Conservation (phyloP, 352 stramenopile species). For the Peronospora tabacina region DNA sequence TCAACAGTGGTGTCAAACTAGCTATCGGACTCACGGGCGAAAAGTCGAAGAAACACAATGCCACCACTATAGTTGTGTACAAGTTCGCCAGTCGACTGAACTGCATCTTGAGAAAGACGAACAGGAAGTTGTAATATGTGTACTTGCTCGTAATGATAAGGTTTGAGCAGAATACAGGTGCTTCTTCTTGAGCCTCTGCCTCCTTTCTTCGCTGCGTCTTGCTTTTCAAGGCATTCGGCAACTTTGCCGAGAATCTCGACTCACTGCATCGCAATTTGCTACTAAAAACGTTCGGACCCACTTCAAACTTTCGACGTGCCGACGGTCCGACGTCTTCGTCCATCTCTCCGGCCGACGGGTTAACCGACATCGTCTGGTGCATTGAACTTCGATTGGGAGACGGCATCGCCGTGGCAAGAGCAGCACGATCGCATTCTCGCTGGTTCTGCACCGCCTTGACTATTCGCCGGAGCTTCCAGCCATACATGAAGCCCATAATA, state of each 20-base stretch:
- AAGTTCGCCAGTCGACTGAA: slow-evolving; percentile 86
- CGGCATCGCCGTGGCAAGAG: slow-evolving; percentile 72
- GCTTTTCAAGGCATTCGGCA: slow-evolving; percentile 24
- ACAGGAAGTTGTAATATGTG: slow-evolving; percentile 87
- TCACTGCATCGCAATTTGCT: slow-evolving; percentile 18
- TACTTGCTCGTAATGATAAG: slow-evolving; percentile 86
- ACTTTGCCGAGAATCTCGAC: slow-evolving; percentile 14
- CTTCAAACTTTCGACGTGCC: slow-evolving; percentile 38
- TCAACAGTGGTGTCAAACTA: slow-evolving; percentile 77
- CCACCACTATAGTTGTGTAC: slow-evolving; percentile 85
- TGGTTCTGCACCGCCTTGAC: slow-evolving; percentile 81
- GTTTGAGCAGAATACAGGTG: slow-evolving; percentile 59
- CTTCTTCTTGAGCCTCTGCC: slow-evolving; percentile 20
- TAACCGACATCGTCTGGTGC: slow-evolving; percentile 57
- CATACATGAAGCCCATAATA: slow-evolving; percentile 69
- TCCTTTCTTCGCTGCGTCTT: slow-evolving; percentile 26
- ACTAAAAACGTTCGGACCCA: slow-evolving; percentile 26
- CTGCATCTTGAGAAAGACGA: slow-evolving; percentile 87
- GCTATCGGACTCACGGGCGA: slow-evolving; percentile 77
- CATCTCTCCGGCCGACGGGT: slow-evolving; percentile 35
- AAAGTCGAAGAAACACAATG: slow-evolving; percentile 86
- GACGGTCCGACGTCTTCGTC: slow-evolving; percentile 32
- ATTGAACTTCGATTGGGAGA: slow-evolving; percentile 36
- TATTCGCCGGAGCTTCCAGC: slow-evolving; percentile 82
- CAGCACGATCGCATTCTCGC: slow-evolving; percentile 68